phyloP scores from a whole-genome alignment of 805 yeast genomes.

The Ogataea neopini region DNA sequence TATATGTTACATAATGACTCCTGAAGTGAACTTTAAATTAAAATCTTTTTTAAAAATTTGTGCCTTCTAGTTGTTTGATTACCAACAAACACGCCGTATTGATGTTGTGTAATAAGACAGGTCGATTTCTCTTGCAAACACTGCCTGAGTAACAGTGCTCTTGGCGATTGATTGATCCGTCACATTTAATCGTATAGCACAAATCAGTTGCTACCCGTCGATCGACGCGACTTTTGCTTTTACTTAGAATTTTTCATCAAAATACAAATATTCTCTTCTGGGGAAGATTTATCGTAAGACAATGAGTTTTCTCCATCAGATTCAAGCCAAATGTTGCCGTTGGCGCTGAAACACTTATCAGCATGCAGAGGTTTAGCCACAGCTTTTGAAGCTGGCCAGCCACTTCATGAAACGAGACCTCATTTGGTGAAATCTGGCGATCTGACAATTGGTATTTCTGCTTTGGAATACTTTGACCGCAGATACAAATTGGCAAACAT shows the following conservation, averaged over 20 bases:
- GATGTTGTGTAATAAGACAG: too few species aligned
- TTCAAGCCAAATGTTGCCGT: not conserved
- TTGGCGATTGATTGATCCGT: too few species aligned
- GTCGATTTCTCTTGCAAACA: too few species aligned
- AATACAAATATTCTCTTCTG: not conserved
- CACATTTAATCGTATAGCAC: too few species aligned
- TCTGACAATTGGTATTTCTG: slow-evolving; percentile 84
- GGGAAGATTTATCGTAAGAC: not conserved
- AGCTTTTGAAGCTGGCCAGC: slow-evolving; percentile 67
- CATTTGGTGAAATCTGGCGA: slow-evolving; percentile 72
- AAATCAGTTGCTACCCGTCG: too few species aligned
- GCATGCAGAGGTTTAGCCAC: slow-evolving; percentile 7
- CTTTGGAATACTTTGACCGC: slow-evolving; percentile 77
- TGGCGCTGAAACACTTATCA: not conserved
- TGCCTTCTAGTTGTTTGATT: too few species aligned
- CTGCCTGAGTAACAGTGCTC: too few species aligned
- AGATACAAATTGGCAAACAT: slow-evolving; percentile 56
- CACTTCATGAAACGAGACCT: slow-evolving; percentile 83
- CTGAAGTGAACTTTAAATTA: too few species aligned
- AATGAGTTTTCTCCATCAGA: not conserved
- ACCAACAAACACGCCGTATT: too few species aligned
- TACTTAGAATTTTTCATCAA: not conserved
- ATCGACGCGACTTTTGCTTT: slow-evolving; percentile 3
- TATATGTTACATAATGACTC: too few species aligned
- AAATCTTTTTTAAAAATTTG: too few species aligned